These are phyloP conservation scores for Diaporthe sp. DNA, from an alignment of 2,329 filamentous ascomycete species.

Conservation along the genomic window DNA sequence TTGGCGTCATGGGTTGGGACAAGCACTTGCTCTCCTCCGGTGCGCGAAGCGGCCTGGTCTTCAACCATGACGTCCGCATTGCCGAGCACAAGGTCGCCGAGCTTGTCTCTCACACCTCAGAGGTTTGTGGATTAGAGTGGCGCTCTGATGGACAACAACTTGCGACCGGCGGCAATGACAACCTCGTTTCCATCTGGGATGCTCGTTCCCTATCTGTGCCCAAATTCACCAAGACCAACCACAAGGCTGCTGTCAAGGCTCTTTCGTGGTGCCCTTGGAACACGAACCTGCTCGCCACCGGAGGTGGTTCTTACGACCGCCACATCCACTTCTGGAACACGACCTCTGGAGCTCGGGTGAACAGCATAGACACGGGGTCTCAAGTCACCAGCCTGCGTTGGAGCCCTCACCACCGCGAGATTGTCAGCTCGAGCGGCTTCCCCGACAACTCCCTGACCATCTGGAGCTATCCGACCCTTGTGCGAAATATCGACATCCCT, in stretches of 20 bases:
- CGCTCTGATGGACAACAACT: constrained; percentile 96
- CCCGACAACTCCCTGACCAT: constrained; percentile 99
- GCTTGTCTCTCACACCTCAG: constrained; percentile 95
- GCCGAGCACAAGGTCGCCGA: constrained; percentile 98
- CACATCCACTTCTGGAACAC: constrained; percentile 99
- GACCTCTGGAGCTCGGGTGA: constrained; percentile 95
- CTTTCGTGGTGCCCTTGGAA: constrained; percentile 99
- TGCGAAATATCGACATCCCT: constrained; percentile 97
- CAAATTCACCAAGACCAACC: constrained; percentile 99
- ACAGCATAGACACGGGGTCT: constrained; percentile 98
- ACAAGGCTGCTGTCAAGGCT: constrained; percentile 98
- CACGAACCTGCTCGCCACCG: constrained; percentile 95
- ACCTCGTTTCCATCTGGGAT: constrained; percentile 99
- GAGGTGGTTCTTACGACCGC: constrained; percentile 94
- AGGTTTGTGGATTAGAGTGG: constrained; percentile 99
- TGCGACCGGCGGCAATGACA: constrained; percentile 98
- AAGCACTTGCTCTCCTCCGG: constrained; percentile 98
- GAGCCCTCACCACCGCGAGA: constrained; percentile 98
- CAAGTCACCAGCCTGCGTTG: constrained; percentile 97
- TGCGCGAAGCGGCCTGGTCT: constrained; percentile 93
- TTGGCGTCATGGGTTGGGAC: constrained; percentile 99
- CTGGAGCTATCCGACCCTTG: constrained; percentile 98
- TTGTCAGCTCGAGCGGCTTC: constrained; percentile 97
- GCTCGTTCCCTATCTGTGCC: constrained; percentile 92
- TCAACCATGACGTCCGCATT: constrained; percentile 98